Evolutionary conservation across 495 filamentous ascomycete genomes (phyloP).

Genomic region (Bacidia gigantensis): DNA sequence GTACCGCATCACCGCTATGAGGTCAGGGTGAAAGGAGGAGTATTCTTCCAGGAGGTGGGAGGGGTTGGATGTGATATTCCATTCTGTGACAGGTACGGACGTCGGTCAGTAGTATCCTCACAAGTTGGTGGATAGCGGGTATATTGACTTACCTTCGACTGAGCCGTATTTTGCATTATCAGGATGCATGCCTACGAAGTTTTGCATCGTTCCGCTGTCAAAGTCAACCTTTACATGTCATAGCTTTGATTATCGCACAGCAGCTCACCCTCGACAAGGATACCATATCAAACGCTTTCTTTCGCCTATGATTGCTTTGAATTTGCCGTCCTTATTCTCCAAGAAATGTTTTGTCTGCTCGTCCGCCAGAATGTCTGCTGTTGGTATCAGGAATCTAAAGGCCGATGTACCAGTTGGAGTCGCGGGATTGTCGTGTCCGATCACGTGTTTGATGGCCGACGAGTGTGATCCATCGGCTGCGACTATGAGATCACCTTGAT

Average conservation of each 20-base stretch:
- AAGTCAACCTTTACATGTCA: neutral
- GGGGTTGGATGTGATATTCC: neutral
- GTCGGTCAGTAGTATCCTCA: no score
- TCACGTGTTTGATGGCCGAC: neutral
- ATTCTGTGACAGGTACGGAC: no score
- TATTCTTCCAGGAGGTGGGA: conserved; percentile 13
- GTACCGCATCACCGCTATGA: conserved; percentile 17
- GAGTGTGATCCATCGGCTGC: conserved; percentile 36
- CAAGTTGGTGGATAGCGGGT: no score
- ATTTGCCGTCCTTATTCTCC: conserved; percentile 20
- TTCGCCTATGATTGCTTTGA: conserved; percentile 18
- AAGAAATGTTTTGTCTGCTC: conserved; percentile 20
- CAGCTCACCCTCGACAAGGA: conserved; percentile 27
- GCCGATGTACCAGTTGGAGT: conserved; percentile 25
- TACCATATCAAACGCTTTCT: conserved; percentile 29
- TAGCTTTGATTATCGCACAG: neutral
- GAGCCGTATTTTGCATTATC: conserved; percentile 8
- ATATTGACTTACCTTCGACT: conserved; percentile 8
- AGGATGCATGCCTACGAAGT: conserved; percentile 30
- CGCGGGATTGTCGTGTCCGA: conserved; percentile 15
- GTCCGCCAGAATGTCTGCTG: conserved; percentile 23
- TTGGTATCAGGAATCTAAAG: conserved; percentile 35
- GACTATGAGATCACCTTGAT: conserved; percentile 29
- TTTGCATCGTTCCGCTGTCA: conserved; percentile 25
- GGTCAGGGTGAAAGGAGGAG: conserved; percentile 9